A percentile compares a stretch with the other conserved stretches of the same genome.
These are phyloP conservation scores for Conticribra guillardii DNA, from an alignment of 108 stramenopile genomes.

Conservation along the genomic window DNA sequence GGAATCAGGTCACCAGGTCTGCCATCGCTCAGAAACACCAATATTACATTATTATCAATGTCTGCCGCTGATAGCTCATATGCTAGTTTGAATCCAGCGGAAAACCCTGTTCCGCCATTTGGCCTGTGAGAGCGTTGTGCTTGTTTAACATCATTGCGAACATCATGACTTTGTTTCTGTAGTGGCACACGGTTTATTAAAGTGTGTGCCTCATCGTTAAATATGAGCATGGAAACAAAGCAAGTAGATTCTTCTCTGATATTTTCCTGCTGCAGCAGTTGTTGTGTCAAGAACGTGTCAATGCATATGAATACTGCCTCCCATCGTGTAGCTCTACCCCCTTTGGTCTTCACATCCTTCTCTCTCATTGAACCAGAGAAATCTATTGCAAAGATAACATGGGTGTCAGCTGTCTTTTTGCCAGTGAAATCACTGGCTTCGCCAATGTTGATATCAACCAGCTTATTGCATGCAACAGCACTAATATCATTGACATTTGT, in stretches of 20 bases:
- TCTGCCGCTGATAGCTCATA: not conserved
- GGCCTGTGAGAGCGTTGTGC: not conserved
- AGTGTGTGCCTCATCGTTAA: slow-evolving; percentile 4
- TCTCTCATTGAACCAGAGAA: slow-evolving; percentile 8
- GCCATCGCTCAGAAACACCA: slow-evolving; percentile 10
- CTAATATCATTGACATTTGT: too few relatives aligned
- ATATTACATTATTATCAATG: not conserved
- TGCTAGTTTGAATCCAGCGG: slow-evolving; percentile 7
- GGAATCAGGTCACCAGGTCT: slow-evolving; percentile 1
- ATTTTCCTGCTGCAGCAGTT: not conserved
- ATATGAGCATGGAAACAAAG: slow-evolving; percentile 4
- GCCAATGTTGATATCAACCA: too few relatives aligned
- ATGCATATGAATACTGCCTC: slow-evolving; percentile 11
- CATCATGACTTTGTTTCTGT: not conserved
- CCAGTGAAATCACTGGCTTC: too few relatives aligned
- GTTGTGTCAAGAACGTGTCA: slow-evolving; percentile 1
- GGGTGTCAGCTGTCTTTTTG: too few relatives aligned
- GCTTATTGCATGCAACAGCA: too few relatives aligned
- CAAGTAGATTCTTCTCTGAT: not conserved
- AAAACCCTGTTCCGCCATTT: slow-evolving; percentile 5
- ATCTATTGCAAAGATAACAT: slow-evolving; percentile 15
- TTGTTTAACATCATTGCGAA: not conserved
- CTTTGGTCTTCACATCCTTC: not conserved
- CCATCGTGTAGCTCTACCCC: slow-evolving; percentile 6
- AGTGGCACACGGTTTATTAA: not conserved